Base-by-base conservation (phyloP, 805 yeast genomes). In the Saccharomycopsis malanga region DNA sequence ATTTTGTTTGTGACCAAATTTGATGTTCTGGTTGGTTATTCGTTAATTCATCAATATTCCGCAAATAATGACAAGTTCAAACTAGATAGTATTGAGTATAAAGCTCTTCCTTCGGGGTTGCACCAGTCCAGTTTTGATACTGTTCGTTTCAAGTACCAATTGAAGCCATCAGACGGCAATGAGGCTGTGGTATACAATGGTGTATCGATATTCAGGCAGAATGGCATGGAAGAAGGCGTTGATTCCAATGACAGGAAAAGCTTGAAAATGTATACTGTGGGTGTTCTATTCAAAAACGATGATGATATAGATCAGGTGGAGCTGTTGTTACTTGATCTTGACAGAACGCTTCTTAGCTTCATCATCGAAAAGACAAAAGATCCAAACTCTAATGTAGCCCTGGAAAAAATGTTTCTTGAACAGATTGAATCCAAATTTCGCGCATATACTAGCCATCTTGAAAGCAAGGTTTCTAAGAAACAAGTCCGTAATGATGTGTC, bases 81-180 rank as follows among this genome's bases (percentile, higher is more conserved):
- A 14, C 34, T 39, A 9, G 38, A 29, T 9, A 34, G 44, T 14
- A 22, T 51, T 3, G 54, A 48, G 37, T 45, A 45, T 36, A 29
- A 41, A 10, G 39, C 50, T 21, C 27, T 51, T n/a, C 54, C 54
- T 14, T 48, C 54, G 4, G 54, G 54, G 4, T 39, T 51, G 14
- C 54, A 51, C 27, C 25, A 17, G 10, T 40, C 45, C 1, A 15
- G 39, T 3, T 34, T 36, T 41, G 54, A 50, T 23, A 40, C 39
- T 2, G 24, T 50, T 18, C 44, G 54, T 3, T 50, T 47, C 29
- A 9, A 23, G 9, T 21, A 24, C 17, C 32, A 12, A 15, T n/a
- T 17, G 15, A 9, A 14, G 9, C 4, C 29, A 9, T 12, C 25
- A 4, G 47, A 14, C 9, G 22, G 14, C 23, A 14, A 22, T 6